Percentiles rank a stretch among this genome's conserved stretches.
Conservation (phyloP, 139 green algal species). For the Closterium sp. region DNA sequence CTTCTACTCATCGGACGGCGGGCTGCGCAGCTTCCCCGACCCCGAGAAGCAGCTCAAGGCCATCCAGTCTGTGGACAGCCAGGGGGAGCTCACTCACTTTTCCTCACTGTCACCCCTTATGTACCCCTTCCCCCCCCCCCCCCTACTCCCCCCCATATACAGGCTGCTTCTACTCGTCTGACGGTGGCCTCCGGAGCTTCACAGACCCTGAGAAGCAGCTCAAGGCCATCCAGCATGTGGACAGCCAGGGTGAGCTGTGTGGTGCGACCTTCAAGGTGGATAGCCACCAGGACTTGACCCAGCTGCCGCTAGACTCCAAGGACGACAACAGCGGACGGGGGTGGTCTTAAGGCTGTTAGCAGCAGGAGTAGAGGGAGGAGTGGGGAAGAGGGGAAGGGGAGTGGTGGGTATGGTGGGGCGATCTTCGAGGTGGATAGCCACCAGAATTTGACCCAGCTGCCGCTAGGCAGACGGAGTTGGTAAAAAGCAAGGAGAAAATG, state of each 20-base stretch:
- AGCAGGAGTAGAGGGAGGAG: no score
- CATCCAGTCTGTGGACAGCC: conserved; percentile 12
- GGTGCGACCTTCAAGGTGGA: conserved; percentile 28
- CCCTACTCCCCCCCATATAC: no score
- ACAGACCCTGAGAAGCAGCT: conserved; percentile 7
- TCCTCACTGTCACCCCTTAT: no score
- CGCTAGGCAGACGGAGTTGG: neutral
- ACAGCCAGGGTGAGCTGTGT: conserved; percentile 28
- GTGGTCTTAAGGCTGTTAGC: neutral
- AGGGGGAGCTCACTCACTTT: neutral
- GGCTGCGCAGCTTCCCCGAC: neutral
- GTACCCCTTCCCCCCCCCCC: no score
- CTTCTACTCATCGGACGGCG: neutral
- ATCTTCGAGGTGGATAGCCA: conserved; percentile 31
- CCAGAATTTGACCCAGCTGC: neutral
- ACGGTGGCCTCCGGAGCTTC: conserved; percentile 3
- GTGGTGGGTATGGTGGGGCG: no score
- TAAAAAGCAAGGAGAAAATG: no score
- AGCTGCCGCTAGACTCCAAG: neutral
- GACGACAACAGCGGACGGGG: neutral
- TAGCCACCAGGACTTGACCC: neutral
- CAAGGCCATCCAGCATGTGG: conserved; percentile 25
- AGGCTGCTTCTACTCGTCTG: conserved; percentile 27
- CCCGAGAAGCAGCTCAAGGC: conserved; percentile 1
- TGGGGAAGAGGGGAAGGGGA: no score